Evolutionary conservation across 2,329 filamentous ascomycete genomes (phyloP), one percentile per base, ranked within the genome.

Genomic region (Colletotrichum tabaci): DNA sequence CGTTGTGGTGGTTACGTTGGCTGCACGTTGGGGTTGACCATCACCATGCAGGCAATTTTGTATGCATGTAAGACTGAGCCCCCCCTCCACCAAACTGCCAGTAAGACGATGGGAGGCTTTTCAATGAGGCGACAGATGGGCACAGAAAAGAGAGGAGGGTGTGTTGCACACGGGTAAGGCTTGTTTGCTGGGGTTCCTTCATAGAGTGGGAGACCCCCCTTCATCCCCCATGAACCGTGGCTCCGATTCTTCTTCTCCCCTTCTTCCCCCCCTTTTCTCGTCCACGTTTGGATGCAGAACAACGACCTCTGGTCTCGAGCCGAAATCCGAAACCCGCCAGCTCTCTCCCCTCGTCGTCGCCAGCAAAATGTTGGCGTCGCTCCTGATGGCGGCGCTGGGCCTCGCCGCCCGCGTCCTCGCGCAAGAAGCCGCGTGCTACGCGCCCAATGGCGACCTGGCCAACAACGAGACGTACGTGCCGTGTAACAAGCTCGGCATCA

Each of bases 401-500:
- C 58, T 71, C 18, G 18, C 30, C 2, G 2, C 23, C 2, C 12
- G 15, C 23, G 21, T 30, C 10, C 8, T 52, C 4, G 69, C 69
- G 6, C 65, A 71, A 9, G 69, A 69, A 23, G 69, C 58, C 2
- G 8, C 65, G 21, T 80, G 79, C 58, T 80, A 74, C 61, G 79
- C 79, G 5, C 79, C 79, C 3, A 76, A 80, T 35, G 79, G 79
- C 42, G 65, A 71, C 16, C 12, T 74, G 10, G 79, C 77, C 23
- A 76, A 80, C 66, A 72, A 72, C 2, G 73, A 77, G 15, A 79
- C 75, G 2, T 77, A 79, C 56, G 76, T 80, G 6, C 77, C 79
- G 1, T 80, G 79, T 71, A 80, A 80, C 69, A 79, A 79, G 63
- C 76, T 79, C 13, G 79, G 79, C 10, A 79, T 79, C 58, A 74